A percentile compares a stretch with the other conserved stretches of the same genome.
phyloP scores from a whole-genome alignment of 331 rosid genomes.

The Malus hybrid region DNA sequence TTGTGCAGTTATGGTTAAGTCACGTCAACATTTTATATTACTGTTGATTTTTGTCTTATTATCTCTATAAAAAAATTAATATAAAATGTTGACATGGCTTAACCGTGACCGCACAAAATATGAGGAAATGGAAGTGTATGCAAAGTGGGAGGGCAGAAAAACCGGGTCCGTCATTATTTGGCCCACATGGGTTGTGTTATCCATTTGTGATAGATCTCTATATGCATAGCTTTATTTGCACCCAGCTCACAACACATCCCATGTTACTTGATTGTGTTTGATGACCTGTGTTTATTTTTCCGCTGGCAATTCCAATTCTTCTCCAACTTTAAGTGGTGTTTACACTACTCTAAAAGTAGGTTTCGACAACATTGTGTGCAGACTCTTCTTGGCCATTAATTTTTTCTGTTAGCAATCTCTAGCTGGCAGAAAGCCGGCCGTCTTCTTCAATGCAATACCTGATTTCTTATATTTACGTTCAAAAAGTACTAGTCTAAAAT shows the following conservation, averaged over 20 bases:
- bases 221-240: constrained; percentile 1
- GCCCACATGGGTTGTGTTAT: constrained; percentile 23
- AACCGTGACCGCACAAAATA: no score
- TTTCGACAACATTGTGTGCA: background rate
- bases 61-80: no score
- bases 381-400: background rate
- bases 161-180: background rate
- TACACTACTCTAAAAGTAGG: background rate
- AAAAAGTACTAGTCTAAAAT: no score
- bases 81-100: no score
- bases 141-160: no score
- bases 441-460: no score
- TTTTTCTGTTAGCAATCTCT: background rate
- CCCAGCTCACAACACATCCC: constrained; percentile 10
- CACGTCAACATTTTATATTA: no score
- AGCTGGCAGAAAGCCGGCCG: no score
- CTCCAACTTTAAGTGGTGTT: background rate
- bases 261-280: constrained; percentile 9
- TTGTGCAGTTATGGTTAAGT: no score
- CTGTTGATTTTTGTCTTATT: no score
- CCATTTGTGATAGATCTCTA: background rate
- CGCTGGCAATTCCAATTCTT: background rate
- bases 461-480: no score
- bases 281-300: constrained; percentile 5
- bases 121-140: no score